Base-by-base conservation (phyloP, 768 basidiomycete species). In the Leccinum incarnatum region DNA sequence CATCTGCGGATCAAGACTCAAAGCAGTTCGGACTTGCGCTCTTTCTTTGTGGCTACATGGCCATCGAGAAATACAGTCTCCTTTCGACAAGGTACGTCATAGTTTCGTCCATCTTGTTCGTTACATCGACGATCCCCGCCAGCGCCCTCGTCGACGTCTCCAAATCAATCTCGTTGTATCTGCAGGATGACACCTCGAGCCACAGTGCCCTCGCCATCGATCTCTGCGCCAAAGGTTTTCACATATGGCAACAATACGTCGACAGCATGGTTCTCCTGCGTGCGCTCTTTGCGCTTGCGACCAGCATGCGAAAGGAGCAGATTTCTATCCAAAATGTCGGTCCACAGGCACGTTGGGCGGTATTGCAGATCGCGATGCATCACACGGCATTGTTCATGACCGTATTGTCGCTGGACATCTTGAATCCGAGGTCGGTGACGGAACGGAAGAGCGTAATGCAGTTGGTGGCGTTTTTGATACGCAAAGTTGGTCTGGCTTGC, bases 331-430 rank as follows among this genome's bases (percentile, higher is more conserved):
- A 90, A 59, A 88, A 89, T 62, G 80, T 88, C 1, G 85, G 85
- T 7, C 79, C 86, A 1, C 90, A 93, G 65, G 94, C 95, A 0
- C 81, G 96, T 47, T 73, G 83, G 21, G 94, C 95, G 0, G 87
- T 96, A 2, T 74, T 98, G 10, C 87, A 90, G 45, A 90, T 98
- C 46, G 95, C 95, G 1, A 80, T 85, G 0, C 81, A 81, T 50
- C 89, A 95, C 63, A 93, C 95, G 5, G 85, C 86, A 5, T 72
- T 98, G 11, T 96, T 98, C 76, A 98, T 98, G 89, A 90, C 93
- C 0, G 97, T 96, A 0, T 73, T 99, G 42, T 86, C 88, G 4
- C 79, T 96, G 62, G 97, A 98, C 68, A 94, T 98, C 53, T 75
- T 96, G 21, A 86, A 87, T 34, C 87, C 91, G 10, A 80, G 81